Base-by-base conservation (phyloP, 1,139 yeast genomes). In the Protomyces inundatus region DNA sequence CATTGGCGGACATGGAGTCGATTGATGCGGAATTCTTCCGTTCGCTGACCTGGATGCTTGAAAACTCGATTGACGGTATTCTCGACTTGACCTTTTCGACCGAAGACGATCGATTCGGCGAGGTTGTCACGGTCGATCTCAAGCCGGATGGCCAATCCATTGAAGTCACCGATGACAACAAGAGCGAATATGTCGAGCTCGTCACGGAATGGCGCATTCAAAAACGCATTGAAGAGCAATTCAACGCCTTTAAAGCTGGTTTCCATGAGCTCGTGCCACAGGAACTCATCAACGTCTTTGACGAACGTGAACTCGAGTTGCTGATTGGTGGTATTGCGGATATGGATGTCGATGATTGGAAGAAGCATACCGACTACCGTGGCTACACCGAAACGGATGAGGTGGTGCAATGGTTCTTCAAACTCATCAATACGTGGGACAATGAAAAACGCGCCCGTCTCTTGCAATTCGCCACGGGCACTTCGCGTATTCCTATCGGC, bases 291-390 rank as follows among this genome's bases (percentile, higher is more conserved):
- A 90, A 89, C 71, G 98, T 93, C 54, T 93, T 93, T 75, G 98
- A 93, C 77, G 98, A 93, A 78, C 86, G 98, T 75, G 99, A 93
- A 77, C 80, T 93, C 69, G 98, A 95, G 79, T 80, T 95, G 73
- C 82, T 93, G 74, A 95, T 93, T 76, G 98, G 98, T 74, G 99
- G 99, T 75, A 86, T 93, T 73, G 95, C 98, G 1, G 98, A 93
- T 73, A 93, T 93, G 72, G 98, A 93, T 76, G 88, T 90, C 66
- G 97, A 90, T 70, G 99, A 93, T 78, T 93, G 99, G 99, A 91
- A 90, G 78, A 91, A 90, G 76, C 97, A 93, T 76, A 93, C 98
- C 36, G 98, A 93, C 76, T 93, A 93, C 77, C 84, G 98, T 78
- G 98, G 98, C 6, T 93, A 91, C 77, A 95, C 90, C 74, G 98